Base-by-base conservation (phyloP, 768 basidiomycete species). In the Kwoniella shandongensis region DNA sequence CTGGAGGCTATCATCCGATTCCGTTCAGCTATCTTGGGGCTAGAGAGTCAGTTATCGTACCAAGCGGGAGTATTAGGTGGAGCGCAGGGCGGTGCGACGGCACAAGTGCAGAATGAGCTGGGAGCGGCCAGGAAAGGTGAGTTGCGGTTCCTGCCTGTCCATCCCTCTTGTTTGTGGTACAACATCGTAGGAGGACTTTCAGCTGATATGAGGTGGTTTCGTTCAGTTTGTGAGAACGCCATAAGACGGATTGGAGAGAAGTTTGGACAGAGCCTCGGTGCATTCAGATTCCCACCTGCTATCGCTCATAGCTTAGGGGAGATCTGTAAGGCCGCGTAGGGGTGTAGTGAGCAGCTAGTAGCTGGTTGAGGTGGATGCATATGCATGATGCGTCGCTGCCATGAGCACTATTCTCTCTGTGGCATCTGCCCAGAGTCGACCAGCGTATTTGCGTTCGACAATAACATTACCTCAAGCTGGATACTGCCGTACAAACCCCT, bases 281-380 rank as follows among this genome's bases (percentile, higher is more conserved):
- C 74, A 10, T 76, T 76, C 42, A 62, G 57, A 39, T 67, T 76
- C 48, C 65, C 74, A 15, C 60, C 70, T 20, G 29, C 57, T 18
- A 62, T 74, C 12, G 65, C 62, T 12, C 55, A 51, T 44, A 59
- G 58, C 5, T 44, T 72, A 29, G 54, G 54, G 36, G 64, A 63
- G 26, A 67, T 71, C 18, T 66, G 66, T 18, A 23, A 29, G 26
- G 22, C 44, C 7, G 44, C 13, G 13, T 15, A 46, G 44, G 8
- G n/a, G 25, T 46, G 44, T n/a, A 18, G 40, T 17, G 8, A 23
- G 36, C n/a, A 38, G 36, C 10, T n/a, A n/a, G n/a, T n/a, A n/a
- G n/a, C n/a, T n/a, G n/a, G 36, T n/a, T 10, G 11, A 38, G 36
- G 36, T n/a, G n/a, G 36, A 38, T 38, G 36, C 36, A 38, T 38